Conservation (phyloP, 177 flowering plant genomes). For the Vitis hybrid region DNA sequence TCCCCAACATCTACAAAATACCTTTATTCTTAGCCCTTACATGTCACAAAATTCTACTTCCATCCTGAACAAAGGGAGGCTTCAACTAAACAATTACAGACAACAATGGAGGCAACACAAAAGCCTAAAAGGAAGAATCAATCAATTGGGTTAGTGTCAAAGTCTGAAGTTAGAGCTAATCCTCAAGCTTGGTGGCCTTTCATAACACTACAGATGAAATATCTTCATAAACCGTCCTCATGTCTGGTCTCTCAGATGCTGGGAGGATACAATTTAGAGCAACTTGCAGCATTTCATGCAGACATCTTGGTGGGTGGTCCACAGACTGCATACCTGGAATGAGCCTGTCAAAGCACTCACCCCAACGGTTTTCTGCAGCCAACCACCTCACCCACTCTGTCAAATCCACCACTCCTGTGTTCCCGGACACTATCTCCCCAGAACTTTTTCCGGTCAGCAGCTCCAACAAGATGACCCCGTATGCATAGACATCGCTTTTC, state of each 20-base stretch:
- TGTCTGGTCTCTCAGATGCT: slow-evolving; percentile 72
- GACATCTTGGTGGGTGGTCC: slow-evolving; percentile 18
- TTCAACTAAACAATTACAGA: neutral
- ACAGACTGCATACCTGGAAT: slow-evolving; percentile 18
- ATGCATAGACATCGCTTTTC: slow-evolving; percentile 78
- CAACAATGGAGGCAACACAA: neutral
- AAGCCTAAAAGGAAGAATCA: neutral
- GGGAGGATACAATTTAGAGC: slow-evolving; percentile 64
- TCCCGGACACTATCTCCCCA: slow-evolving; percentile 50
- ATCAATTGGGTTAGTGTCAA: slow-evolving; percentile 5
- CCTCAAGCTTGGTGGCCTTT: neutral
- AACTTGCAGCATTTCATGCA: slow-evolving; percentile 48
- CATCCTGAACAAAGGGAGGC: neutral
- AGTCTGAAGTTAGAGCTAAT: slow-evolving; percentile 1
- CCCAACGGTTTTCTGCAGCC: slow-evolving; percentile 38
- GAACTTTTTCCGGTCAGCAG: slow-evolving; percentile 64
- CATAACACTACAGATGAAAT: slow-evolving; percentile 32
- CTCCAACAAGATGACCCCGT: slow-evolving; percentile 67
- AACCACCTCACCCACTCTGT: slow-evolving; percentile 68
- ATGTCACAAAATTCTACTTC: neutral
- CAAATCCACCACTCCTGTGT: slow-evolving; percentile 54
- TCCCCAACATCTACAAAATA: neutral
- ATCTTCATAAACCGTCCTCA: slow-evolving; percentile 51
- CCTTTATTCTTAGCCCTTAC: neutral
- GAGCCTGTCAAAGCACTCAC: slow-evolving; percentile 45